Base-by-base conservation (phyloP, 345 rosid species). In the Durio zibethinus region DNA sequence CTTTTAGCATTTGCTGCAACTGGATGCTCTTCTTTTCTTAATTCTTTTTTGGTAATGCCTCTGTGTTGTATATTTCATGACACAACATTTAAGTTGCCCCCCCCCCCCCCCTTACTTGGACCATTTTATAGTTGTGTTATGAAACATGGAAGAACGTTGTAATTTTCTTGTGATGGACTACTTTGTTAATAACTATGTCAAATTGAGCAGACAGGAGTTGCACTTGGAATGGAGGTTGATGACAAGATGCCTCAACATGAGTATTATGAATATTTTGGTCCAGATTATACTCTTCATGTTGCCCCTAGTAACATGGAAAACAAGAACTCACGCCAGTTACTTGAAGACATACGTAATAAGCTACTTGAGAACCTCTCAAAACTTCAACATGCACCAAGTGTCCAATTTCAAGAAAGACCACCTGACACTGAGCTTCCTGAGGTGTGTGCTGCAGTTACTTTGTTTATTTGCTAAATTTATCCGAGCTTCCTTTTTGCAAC, bases 351-450 rank as follows among this genome's bases (percentile, higher is more conserved):
- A 86, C 89, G 89, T 56, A 82, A 80, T 31, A 91, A 90, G 83
- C 93, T 96, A 79, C 97, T 96, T 36, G 97, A 92, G 5, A 79
- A 96, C 85, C 97, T 96, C 80, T 89, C 98, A 60, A 96, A 76
- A 84, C 94, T 96, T 81, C 94, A 87, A 86, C 99, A 96, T 91
- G 98, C 99, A 72, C 98, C 99, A 64, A 92, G 99, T 84, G 93
- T 93, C 38, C 98, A 84, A 66, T 96, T 96, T 83, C 97, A 90
- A 82, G 99, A 93, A 84, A 87, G 94, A 74, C 92, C 87, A 40
- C 97, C 98, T 69, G 94, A 92, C 72, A 87, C 97, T 29, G 91
- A 89, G 83, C 60, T 88, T 80, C 90, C 93, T 56, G 96, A 91
- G 93, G 96, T 91, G 56, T 76, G 82, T 81, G 76, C 40, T 80